Evolutionary conservation across 2,329 filamentous ascomycete species (phyloP).

Genomic region (Microdochium bolleyi): DNA sequence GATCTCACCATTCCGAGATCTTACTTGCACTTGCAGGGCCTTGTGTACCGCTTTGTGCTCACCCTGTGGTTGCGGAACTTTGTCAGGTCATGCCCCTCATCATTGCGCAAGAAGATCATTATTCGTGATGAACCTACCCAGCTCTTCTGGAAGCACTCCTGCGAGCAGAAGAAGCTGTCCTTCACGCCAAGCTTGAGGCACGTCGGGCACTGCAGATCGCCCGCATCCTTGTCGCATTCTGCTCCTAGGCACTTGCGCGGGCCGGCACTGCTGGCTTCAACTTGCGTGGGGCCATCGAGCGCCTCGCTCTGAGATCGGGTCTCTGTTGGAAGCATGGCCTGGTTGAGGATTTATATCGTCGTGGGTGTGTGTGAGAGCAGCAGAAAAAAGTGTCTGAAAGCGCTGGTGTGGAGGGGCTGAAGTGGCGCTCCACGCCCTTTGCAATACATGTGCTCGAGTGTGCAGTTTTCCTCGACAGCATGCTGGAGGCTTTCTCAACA

Average conservation of each 20-base stretch:
- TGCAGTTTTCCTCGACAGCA: too few species aligned
- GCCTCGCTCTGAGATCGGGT: neutral
- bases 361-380: too few species aligned
- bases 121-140: constrained; percentile 34
- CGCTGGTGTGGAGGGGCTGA: too few species aligned
- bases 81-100: neutral
- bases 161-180: constrained; percentile 69
- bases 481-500: too few species aligned
- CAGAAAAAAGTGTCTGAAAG: neutral
- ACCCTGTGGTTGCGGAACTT: constrained; percentile 8
- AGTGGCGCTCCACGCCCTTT: too few species aligned
- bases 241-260: constrained; percentile 49
- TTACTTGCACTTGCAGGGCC: constrained; percentile 7
- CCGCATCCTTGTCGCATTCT: constrained; percentile 62
- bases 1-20: constrained; percentile 4
- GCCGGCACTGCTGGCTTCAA: neutral
- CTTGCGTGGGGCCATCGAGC: neutral
- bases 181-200: constrained; percentile 61
- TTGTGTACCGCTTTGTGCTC: constrained; percentile 66
- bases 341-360: too few species aligned
- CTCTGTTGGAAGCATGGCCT: neutral
- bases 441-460: too few species aligned
- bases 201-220: constrained; percentile 63
- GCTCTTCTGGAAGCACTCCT: constrained; percentile 74
- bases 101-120: neutral